Conservation (phyloP, 2,329 filamentous ascomycete species). For the Penicillium sumatraense region DNA sequence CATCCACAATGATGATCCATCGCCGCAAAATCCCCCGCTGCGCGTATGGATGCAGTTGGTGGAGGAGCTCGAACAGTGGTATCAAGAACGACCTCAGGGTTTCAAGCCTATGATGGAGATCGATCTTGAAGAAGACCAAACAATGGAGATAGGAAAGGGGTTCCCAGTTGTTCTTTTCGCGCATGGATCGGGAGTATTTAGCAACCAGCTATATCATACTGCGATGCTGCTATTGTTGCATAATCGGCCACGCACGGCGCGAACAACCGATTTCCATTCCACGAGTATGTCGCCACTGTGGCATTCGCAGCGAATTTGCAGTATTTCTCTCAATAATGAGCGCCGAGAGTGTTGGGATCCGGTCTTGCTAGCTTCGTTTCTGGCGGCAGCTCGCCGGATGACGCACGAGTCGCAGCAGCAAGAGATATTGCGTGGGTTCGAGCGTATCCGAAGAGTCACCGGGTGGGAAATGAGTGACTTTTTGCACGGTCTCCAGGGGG, state of each 20-base stretch:
- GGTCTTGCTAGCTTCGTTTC: slow-evolving; percentile 52
- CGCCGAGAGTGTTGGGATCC: slow-evolving; percentile 54
- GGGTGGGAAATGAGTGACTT: slow-evolving; percentile 44
- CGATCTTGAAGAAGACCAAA: slow-evolving; percentile 33
- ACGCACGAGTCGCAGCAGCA: slow-evolving; percentile 56
- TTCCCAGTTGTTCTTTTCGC: slow-evolving; percentile 52
- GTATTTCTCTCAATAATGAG: slow-evolving; percentile 55
- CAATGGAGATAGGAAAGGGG: slow-evolving; percentile 20
- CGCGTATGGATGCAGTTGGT: slow-evolving; percentile 29
- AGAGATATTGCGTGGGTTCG: slow-evolving; percentile 46
- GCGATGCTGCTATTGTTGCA: slow-evolving; percentile 59
- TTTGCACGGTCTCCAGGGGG: slow-evolving; percentile 21
- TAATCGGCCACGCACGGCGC: slow-evolving; percentile 53
- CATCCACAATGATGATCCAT: slow-evolving; percentile 20
- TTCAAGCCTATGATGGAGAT: slow-evolving; percentile 40
- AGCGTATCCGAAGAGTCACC: slow-evolving; percentile 45
- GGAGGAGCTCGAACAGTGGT: slow-evolving; percentile 33
- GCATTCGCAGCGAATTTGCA: slow-evolving; percentile 56
- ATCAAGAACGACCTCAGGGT: slow-evolving; percentile 31
- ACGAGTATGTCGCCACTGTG: slow-evolving; percentile 50
- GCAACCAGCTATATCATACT: slow-evolving; percentile 62
- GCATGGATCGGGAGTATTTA: slow-evolving; percentile 48
- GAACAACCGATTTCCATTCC: slow-evolving; percentile 35
- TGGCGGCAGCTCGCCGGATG: slow-evolving; percentile 52
- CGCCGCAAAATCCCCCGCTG: slow-evolving; percentile 10